Percentiles rank a stretch among this genome's conserved stretches.
These are phyloP conservation scores for Pseudocercospora pini-densiflorae DNA, from an alignment of 2,329 filamentous ascomycete genomes.

Conservation along the genomic window DNA sequence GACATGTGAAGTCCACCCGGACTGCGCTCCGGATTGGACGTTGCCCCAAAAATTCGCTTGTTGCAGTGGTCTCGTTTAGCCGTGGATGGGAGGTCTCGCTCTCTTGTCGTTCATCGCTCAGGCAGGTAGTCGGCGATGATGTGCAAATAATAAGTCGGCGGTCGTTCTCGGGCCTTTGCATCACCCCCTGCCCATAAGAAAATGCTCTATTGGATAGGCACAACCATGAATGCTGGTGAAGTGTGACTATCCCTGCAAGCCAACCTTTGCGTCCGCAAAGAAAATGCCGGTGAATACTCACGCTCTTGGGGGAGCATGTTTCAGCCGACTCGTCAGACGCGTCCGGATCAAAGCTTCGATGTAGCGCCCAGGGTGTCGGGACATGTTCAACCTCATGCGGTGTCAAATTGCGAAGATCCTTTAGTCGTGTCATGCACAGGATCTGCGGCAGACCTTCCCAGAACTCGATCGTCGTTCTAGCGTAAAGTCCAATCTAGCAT, in stretches of 20 bases:
- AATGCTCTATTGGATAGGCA: neutral
- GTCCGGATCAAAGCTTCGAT: neutral
- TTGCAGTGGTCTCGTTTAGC: neutral
- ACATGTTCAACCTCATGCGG: neutral
- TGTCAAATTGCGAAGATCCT: too few species aligned
- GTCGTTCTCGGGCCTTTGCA: neutral
- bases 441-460: too few species aligned
- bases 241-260: neutral
- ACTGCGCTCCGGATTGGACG: neutral
- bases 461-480: too few species aligned
- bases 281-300: neutral
- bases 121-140: neutral
- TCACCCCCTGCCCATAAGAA: neutral
- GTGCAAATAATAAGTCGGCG: neutral
- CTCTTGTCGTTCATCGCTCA: neutral
- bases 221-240: neutral
- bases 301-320: neutral
- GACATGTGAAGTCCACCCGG: neutral
- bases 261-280: neutral
- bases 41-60: neutral
- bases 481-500: too few species aligned
- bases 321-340: neutral
- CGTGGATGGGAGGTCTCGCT: neutral
- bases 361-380: neutral
- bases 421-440: too few species aligned